Percentiles rank a stretch among this genome's conserved stretches.
Evolutionary conservation across 2,329 filamentous ascomycete species (phyloP).

Genomic region (Fusarium floridanum): DNA sequence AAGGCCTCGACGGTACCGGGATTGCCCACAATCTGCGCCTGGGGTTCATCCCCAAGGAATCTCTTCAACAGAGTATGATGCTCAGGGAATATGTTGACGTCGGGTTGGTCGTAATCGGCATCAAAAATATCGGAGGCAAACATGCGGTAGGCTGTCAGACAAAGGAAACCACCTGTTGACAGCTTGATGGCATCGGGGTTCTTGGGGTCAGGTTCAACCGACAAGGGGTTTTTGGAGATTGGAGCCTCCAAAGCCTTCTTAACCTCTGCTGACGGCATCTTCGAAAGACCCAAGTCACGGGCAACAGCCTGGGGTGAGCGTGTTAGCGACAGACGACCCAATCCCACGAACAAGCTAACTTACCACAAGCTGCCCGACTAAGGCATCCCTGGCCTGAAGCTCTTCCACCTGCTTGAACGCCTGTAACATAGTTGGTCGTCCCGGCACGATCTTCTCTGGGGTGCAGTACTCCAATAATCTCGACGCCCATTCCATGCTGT

Average conservation of each 20-base stretch:
- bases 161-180: slow-evolving; percentile 70
- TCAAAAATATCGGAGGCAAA: slow-evolving; percentile 73
- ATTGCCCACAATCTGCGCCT: slow-evolving; percentile 61
- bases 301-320: slow-evolving; percentile 67
- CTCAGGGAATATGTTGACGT: slow-evolving; percentile 71
- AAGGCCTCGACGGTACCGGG: slow-evolving; percentile 71
- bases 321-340: slow-evolving; percentile 23
- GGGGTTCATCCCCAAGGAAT: slow-evolving; percentile 66
- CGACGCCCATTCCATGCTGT: slow-evolving; percentile 71
- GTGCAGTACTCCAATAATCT: slow-evolving; percentile 77
- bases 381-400: slow-evolving; percentile 71
- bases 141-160: slow-evolving; percentile 71
- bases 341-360: slow-evolving; percentile 45
- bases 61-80: slow-evolving; percentile 66
- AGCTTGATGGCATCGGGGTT: slow-evolving; percentile 67
- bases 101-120: slow-evolving; percentile 65
- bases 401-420: slow-evolving; percentile 74
- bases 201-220: slow-evolving; percentile 59
- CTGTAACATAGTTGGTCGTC: slow-evolving; percentile 71
- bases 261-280: slow-evolving; percentile 61
- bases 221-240: slow-evolving; percentile 60
- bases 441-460: slow-evolving; percentile 73
- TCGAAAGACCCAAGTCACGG: slow-evolving; percentile 69
- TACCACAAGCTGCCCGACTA: slow-evolving; percentile 80
- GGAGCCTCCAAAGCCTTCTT: slow-evolving; percentile 58